Conservation (phyloP, 345 rosid genomes). For the Pugionium cornutum region DNA sequence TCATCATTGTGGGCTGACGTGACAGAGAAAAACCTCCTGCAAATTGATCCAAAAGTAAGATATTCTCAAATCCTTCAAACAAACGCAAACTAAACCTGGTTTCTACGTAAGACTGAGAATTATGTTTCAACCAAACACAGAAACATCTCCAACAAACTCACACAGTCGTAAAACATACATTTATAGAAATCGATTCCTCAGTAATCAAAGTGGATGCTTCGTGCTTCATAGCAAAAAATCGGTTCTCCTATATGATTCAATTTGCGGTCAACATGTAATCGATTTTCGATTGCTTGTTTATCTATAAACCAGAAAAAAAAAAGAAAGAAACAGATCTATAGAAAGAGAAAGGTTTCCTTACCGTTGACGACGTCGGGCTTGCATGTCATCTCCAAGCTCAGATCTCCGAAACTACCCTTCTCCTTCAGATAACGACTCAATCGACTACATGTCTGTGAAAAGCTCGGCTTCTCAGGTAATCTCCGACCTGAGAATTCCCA, state of each 20-base stretch:
- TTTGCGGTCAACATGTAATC: slow-evolving; percentile 5
- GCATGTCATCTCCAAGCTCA: slow-evolving; percentile 63
- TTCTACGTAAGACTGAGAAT: background rate
- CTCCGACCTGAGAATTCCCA: slow-evolving; percentile 41
- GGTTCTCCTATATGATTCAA: slow-evolving; percentile 1
- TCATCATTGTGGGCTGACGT: slow-evolving; percentile 52
- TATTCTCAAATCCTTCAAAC: background rate
- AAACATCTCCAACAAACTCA: background rate
- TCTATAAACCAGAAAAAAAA: background rate
- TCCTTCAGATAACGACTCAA: slow-evolving; percentile 81
- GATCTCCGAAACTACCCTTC: slow-evolving; percentile 70
- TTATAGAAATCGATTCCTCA: background rate
- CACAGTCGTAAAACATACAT: background rate
- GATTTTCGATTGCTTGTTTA: background rate
- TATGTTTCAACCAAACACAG: background rate
- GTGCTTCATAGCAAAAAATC: background rate
- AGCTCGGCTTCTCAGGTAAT: slow-evolving; percentile 53
- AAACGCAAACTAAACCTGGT: background rate
- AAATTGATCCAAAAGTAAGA: background rate
- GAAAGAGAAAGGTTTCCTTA: slow-evolving; percentile 17
- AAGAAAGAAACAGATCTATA: slow-evolving; percentile 6
- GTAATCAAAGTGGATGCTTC: background rate
- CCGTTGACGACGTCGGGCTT: slow-evolving; percentile 45
- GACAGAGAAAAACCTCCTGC: slow-evolving; percentile 31
- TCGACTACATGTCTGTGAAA: slow-evolving; percentile 63